Conservation (phyloP, 352 stramenopile species). For the Pythium dissimile region DNA sequence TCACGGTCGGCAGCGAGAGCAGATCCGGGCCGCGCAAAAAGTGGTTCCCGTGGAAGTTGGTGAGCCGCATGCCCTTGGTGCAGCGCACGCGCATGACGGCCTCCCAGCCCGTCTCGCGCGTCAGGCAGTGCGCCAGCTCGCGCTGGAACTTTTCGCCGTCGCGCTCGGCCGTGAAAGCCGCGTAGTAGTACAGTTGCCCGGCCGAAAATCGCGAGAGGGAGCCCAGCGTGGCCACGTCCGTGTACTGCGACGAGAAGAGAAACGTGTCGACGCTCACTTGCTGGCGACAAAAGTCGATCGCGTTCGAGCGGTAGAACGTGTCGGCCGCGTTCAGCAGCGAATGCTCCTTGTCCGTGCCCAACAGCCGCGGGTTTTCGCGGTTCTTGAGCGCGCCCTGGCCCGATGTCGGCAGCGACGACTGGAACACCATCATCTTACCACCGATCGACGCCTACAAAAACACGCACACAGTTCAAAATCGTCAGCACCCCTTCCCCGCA, state of each 20-base stretch:
- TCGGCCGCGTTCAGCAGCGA: conserved; percentile 88
- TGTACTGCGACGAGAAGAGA: conserved; percentile 94
- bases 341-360: conserved; percentile 89
- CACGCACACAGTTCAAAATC: neutral
- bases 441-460: conserved; percentile 66
- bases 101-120: conserved; percentile 93
- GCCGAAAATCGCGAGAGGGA: conserved; percentile 94
- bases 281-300: conserved; percentile 96
- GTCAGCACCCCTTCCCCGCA: no score
- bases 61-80: conserved; percentile 96
- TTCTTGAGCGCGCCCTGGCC: conserved; percentile 79
- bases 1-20: conserved; percentile 95
- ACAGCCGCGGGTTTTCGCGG: conserved; percentile 74
- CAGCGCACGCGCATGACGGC: conserved; percentile 97
- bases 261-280: conserved; percentile 99
- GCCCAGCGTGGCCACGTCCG: conserved; percentile 94
- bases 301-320: conserved; percentile 89
- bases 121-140: conserved; percentile 92
- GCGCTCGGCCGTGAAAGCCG: conserved; percentile 87
- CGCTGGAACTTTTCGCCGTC: conserved; percentile 93
- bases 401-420: conserved; percentile 75
- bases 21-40: conserved; percentile 97
- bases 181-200: conserved; percentile 97
- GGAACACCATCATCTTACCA: conserved; percentile 89
- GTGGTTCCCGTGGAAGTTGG: conserved; percentile 99